Base-by-base conservation (phyloP, 2,329 filamentous ascomycete genomes). In the Talaromyces albobiverticillius region DNA sequence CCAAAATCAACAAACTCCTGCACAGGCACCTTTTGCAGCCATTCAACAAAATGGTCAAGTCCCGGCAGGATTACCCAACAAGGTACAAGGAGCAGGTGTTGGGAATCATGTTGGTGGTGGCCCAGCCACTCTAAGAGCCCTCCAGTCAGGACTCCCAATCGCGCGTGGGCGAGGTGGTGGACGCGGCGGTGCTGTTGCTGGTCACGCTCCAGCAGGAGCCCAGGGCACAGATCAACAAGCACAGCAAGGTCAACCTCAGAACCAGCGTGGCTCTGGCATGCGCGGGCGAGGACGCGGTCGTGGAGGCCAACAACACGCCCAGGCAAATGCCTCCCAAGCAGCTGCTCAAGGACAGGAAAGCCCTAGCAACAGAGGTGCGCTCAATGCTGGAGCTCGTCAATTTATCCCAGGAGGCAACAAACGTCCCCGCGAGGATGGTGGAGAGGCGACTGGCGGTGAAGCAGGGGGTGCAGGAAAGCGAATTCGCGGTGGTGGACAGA, bases 341-440 rank as follows among this genome's bases (percentile, higher is more conserved):
- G 26, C 60, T 2, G 61, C 62, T 41, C 65, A 68, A 31, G 62
- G 58, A 7, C 66, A 66, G 41, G 60, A 67, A 49, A 47, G 62
- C 32, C 63, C 63, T 46, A 62, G 64, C 25, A 65, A 64, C 20
- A 65, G 77, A 20, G 67, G 69, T n/a, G 71, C 56, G 10, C 62
- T 83, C 34, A 82, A 79, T 62, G 75, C 76, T 2, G 69, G 72
- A 10, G 80, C 76, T 20, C 71, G 72, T 13, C 79, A 80, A 46
- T 83, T 85, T 54, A 80, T 83, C 60, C 81, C 81, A 25, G 76
- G 78, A 14, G 79, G 80, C 20, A 80, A 77, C 61, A 83, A 84
- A 67, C 73, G 81, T 32, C 74, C 78, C 18, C 74, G 81, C 51
- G 81, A 83, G 53, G 81, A 83, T 53, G 74, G 72, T 10, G 64